A percentile compares a stretch with the other conserved stretches of the same genome.
phyloP scores from a whole-genome alignment of 73 alveolate species.

The Paramecium primaurelia region DNA sequence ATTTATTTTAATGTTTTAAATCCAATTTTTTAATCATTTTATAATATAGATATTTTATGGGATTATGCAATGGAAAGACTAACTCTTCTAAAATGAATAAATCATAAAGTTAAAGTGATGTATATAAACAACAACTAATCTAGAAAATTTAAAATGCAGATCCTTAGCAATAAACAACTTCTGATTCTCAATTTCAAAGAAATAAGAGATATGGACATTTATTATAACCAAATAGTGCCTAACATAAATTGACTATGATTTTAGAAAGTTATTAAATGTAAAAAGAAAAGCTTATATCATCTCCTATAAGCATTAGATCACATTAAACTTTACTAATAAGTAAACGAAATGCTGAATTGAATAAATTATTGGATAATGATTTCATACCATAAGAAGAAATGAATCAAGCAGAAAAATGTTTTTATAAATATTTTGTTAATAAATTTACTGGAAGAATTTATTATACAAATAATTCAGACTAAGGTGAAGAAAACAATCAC shows the following conservation, averaged over 20 bases:
- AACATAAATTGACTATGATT: neutral
- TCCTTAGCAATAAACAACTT: neutral
- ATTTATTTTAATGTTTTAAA: neutral
- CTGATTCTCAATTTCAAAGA: neutral
- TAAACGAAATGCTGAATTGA: neutral
- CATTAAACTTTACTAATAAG: neutral
- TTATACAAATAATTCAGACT: neutral
- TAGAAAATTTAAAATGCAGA: neutral
- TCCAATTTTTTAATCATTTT: neutral
- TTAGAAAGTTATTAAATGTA: neutral
- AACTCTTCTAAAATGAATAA: neutral
- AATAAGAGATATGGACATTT: neutral
- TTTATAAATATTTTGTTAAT: neutral
- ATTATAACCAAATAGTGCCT: neutral
- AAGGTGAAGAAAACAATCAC: neutral
- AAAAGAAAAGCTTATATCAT: neutral
- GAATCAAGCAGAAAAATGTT: neutral
- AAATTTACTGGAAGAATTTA: neutral
- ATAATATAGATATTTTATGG: neutral
- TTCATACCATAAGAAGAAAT: neutral
- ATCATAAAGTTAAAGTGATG: neutral
- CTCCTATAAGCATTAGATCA: neutral
- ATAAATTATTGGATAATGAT: neutral
- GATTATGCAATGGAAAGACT: neutral
- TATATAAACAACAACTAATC: neutral